A percentile compares a stretch with the other conserved stretches of the same genome.
phyloP scores from a whole-genome alignment of 352 stramenopile genomes.

The Peronosclerospora sorghi region DNA sequence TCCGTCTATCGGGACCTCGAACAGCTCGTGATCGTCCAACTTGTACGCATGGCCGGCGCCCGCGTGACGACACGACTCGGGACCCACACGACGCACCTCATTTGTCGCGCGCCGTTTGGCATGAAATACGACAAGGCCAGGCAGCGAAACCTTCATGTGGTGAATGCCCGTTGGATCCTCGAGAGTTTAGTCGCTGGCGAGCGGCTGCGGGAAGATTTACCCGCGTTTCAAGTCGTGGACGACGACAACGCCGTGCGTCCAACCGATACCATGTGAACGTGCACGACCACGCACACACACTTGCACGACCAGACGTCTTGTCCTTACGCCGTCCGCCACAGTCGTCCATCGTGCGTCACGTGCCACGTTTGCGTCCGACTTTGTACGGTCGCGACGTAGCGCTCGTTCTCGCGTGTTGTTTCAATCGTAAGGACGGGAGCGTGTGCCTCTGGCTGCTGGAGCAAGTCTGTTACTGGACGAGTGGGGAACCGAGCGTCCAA shows the following conservation, averaged over 20 bases:
- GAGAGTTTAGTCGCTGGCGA: conserved; percentile 41
- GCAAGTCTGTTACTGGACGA: conserved; percentile 8
- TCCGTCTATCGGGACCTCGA: conserved; percentile 59
- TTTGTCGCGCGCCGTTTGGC: conserved; percentile 38
- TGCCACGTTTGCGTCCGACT: conserved; percentile 37
- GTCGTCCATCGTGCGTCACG: conserved; percentile 30
- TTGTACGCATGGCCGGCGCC: conserved; percentile 47
- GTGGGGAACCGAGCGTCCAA: too few species aligned
- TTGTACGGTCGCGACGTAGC: conserved; percentile 24
- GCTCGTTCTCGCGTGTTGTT: conserved; percentile 9
- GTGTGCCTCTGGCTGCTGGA: conserved; percentile 12
- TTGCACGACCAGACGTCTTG: too few species aligned
- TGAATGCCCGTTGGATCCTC: conserved; percentile 58
- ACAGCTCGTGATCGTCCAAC: conserved; percentile 41
- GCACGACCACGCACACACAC: too few species aligned
- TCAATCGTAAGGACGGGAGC: not conserved
- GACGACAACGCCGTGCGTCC: conserved; percentile 3
- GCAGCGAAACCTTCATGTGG: conserved; percentile 38
- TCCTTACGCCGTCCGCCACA: conserved; percentile 16
- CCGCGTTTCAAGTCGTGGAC: conserved; percentile 17
- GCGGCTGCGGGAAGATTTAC: conserved; percentile 22
- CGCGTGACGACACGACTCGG: conserved; percentile 37
- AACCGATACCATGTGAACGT: not conserved
- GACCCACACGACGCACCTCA: conserved; percentile 50
- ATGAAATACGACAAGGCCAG: conserved; percentile 57